phyloP scores from a whole-genome alignment of 768 basidiomycete species.

The Mycena alexandri region DNA sequence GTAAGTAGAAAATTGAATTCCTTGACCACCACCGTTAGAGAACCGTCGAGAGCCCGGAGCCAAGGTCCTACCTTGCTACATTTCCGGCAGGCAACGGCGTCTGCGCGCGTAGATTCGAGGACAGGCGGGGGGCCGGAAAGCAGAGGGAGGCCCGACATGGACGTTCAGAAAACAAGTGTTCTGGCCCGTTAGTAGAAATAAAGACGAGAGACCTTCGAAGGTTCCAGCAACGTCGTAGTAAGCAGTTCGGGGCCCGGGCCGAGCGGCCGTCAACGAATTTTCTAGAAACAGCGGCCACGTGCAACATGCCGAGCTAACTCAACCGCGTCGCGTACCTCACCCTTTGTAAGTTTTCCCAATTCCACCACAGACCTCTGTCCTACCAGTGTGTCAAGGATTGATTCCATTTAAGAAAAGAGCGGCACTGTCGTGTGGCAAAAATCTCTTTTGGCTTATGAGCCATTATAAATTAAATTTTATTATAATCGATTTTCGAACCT shows the following conservation, averaged over 20 bases:
- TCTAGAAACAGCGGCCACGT: constrained; percentile 16
- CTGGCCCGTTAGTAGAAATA: background rate
- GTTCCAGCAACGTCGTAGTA: constrained; percentile 6
- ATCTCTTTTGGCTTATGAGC: too few species aligned
- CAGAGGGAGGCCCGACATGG: constrained; percentile 34
- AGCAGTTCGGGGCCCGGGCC: constrained; percentile 6
- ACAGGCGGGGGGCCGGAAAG: constrained; percentile 35
- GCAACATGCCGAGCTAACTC: background rate
- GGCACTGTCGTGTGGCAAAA: too few species aligned
- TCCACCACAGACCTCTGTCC: too few species aligned
- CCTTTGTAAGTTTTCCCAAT: too few species aligned
- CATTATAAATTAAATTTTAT: too few species aligned
- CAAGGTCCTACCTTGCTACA: constrained; percentile 29
- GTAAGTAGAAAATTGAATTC: constrained; percentile 36
- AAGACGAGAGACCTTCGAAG: background rate
- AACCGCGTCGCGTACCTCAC: constrained; percentile 2
- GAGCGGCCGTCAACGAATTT: background rate
- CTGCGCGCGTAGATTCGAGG: constrained; percentile 25
- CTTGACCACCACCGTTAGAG: constrained; percentile 14
- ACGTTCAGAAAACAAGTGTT: background rate
- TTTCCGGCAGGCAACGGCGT: constrained; percentile 31
- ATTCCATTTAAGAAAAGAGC: too few species aligned
- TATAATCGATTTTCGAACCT: too few species aligned
- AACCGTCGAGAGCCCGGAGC: background rate
- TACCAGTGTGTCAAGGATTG: too few species aligned